phyloP scores from a whole-genome alignment of 345 rosid genomes.

The Streptanthus diversifolius region DNA sequence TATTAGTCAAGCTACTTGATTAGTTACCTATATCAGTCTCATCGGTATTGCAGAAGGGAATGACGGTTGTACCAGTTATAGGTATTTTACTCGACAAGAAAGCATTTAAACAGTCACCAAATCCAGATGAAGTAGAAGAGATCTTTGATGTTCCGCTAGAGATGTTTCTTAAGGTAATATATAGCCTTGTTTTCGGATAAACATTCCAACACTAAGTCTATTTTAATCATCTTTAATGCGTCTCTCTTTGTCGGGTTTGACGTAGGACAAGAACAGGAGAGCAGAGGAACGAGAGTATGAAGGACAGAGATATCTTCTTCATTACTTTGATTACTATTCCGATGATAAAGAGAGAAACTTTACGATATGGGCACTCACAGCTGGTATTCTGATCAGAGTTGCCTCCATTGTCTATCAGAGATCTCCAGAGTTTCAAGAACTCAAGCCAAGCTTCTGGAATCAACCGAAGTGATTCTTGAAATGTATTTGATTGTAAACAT shows the following conservation, averaged over 20 bases:
- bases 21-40: neutral
- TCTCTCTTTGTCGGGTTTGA: neutral
- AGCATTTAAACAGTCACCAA: slow-evolving; percentile 44
- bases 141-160: slow-evolving; percentile 66
- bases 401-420: slow-evolving; percentile 53
- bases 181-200: neutral
- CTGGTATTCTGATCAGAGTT: slow-evolving; percentile 54
- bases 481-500: neutral
- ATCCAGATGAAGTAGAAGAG: slow-evolving; percentile 57
- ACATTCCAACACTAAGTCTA: neutral
- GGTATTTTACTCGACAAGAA: slow-evolving; percentile 44
- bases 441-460: slow-evolving; percentile 49
- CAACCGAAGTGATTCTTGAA: slow-evolving; percentile 6
- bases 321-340: slow-evolving; percentile 45
- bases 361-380: slow-evolving; percentile 67
- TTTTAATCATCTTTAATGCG: neutral
- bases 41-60: slow-evolving; percentile 36
- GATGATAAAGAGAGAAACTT: slow-evolving; percentile 32
- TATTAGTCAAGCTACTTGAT: neutral
- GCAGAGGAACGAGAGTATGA: slow-evolving; percentile 49
- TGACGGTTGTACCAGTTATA: slow-evolving; percentile 56
- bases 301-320: slow-evolving; percentile 51
- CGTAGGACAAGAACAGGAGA: slow-evolving; percentile 53
- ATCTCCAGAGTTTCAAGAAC: slow-evolving; percentile 55
- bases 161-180: slow-evolving; percentile 66